Evolutionary conservation across 164 flowering plant genomes (phyloP), one percentile per base, ranked within the genome.

Genomic region (Tetrastigma voinierianum): DNA sequence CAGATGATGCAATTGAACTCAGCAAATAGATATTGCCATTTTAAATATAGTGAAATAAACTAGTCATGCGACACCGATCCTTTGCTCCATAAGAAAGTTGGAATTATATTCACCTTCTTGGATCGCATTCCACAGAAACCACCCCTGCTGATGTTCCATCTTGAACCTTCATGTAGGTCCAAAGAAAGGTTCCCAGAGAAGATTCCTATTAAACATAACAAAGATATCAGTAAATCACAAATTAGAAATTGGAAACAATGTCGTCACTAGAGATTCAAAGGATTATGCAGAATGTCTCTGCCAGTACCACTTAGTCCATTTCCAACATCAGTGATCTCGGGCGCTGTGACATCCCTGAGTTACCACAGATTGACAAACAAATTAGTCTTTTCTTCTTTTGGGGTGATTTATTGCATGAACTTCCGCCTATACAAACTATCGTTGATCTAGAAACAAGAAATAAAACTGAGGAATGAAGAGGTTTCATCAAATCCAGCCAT

Each of bases 101-200:
- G 60, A 53, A n/a, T 10, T 49, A 0, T 24, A 15, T 60, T 78
- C 54, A 92, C 99, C 96, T 87, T 92, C 77, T 85, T 92, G 10
- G 97, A 90, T 40, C 97, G 81, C 97, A 95, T 92, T 64, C 99
- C 98, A 83, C 99, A 95, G 64, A 95, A 95, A 68, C 99, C 99
- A 73, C 98, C 77, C 46, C 99, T 80, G 52, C 69, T 80, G 7
- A 95, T 89, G 56, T 80, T 90, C 98, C 91, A 90, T 57, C 75
- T 82, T 46, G 97, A 74, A 65, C 81, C 88, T 74, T 86, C 93
- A 67, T 64, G 62, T 32, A 88, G 75, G 71, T 95, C 95, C 67
- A 81, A 47, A 62, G 97, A 95, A 66, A 95, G 98, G 70, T 89
- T 86, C n/a, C 99, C 97, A 67, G 89, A 86, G 75, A 95, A 95